Evolutionary conservation across 495 filamentous ascomycete species (phyloP).

Genomic region (Mytilinidion resinicola): DNA sequence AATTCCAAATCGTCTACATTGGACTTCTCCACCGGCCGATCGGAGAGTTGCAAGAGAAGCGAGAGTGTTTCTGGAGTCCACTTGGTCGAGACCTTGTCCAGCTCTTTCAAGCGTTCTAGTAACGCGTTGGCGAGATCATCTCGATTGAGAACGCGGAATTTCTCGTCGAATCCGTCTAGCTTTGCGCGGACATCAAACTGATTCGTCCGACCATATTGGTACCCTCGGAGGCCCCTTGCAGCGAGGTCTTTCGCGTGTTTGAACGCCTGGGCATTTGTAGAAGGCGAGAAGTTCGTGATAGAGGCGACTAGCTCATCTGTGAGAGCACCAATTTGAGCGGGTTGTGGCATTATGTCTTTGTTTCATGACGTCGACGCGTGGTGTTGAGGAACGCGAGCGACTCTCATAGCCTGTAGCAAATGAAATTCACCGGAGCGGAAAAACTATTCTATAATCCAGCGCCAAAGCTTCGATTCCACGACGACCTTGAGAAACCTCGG

Average conservation of each 20-base stretch:
- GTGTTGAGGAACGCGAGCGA: too few species aligned
- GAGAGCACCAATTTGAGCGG: slow-evolving; percentile 41
- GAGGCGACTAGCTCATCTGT: slow-evolving; percentile 50
- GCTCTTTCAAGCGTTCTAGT: slow-evolving; percentile 51
- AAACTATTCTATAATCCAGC: too few species aligned
- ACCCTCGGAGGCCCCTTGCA: slow-evolving; percentile 50
- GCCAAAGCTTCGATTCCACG: too few species aligned
- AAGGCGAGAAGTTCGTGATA: slow-evolving; percentile 30
- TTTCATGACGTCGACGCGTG: too few species aligned
- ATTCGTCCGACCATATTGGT: slow-evolving; percentile 67
- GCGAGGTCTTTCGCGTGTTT: slow-evolving; percentile 44
- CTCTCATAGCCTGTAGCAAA: too few species aligned
- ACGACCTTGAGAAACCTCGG: too few species aligned
- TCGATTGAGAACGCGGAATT: slow-evolving; percentile 70
- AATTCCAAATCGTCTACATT: slow-evolving; percentile 55
- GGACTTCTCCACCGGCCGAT: slow-evolving; percentile 67
- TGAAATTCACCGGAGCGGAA: too few species aligned
- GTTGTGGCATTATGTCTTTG: slow-evolving; percentile 42
- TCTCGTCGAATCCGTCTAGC: slow-evolving; percentile 78
- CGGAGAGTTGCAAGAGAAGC: slow-evolving; percentile 72
- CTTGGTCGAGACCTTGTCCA: slow-evolving; percentile 47
- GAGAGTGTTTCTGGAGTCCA: slow-evolving; percentile 75
- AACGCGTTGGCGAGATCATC: slow-evolving; percentile 79
- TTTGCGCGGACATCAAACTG: slow-evolving; percentile 76
- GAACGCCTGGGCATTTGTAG: slow-evolving; percentile 34